Evolutionary conservation across 192 early-diverging fungal species (phyloP).

Genomic region (Podila minutissima): DNA sequence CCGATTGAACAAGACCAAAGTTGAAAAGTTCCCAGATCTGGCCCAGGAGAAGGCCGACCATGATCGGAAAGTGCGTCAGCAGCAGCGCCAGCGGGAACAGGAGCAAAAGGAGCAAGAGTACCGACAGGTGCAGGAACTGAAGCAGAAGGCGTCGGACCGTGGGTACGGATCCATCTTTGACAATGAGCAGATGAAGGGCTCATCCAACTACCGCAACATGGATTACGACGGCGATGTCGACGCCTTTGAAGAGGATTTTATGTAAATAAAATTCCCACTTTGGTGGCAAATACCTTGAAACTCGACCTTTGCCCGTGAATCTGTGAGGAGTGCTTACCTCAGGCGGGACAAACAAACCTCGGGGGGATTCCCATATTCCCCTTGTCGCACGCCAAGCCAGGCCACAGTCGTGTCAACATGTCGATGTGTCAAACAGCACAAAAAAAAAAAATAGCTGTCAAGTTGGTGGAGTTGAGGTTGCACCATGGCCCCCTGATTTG

Average conservation of each 20-base stretch:
- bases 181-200: slow-evolving; percentile 61
- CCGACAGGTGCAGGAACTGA: slow-evolving; percentile 45
- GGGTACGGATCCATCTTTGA: slow-evolving; percentile 64
- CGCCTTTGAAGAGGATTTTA: slow-evolving; percentile 73
- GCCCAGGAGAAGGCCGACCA: slow-evolving; percentile 72
- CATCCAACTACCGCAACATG: slow-evolving; percentile 56
- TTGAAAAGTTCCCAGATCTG: slow-evolving; percentile 82
- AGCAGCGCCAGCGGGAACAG: slow-evolving; percentile 34
- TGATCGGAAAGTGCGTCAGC: slow-evolving; percentile 56
- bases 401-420: too few relatives aligned
- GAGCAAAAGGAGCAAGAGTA: slow-evolving; percentile 56
- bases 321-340: too few relatives aligned
- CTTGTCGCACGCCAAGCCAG: too few relatives aligned
- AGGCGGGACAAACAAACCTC: too few relatives aligned
- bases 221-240: slow-evolving; percentile 58
- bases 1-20: slow-evolving; percentile 93
- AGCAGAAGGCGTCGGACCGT: slow-evolving; percentile 54
- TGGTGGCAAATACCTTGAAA: too few relatives aligned
- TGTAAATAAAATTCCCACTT: slow-evolving; percentile 43
- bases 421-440: too few relatives aligned
- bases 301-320: too few relatives aligned
- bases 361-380: too few relatives aligned
- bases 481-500: too few relatives aligned
- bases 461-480: too few relatives aligned
- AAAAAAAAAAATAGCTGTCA: too few relatives aligned